Conservation (phyloP, 2,329 filamentous ascomycete genomes). For the Colletotrichum orchidophilum region DNA sequence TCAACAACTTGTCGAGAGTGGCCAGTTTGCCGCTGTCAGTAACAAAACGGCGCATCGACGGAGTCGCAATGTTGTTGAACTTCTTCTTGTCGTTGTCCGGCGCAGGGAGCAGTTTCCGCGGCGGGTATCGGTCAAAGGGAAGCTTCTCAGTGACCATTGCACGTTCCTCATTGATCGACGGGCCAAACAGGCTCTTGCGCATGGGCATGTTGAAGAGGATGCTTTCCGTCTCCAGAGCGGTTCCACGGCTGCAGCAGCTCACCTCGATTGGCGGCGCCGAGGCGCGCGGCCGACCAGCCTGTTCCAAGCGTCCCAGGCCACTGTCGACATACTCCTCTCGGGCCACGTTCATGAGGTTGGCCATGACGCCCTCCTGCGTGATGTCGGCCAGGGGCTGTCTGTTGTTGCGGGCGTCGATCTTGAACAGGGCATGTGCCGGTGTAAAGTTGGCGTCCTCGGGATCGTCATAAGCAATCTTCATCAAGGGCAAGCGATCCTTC, state of each 20-base stretch:
- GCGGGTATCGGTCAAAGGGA: conserved; percentile 71
- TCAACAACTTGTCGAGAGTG: conserved; percentile 86
- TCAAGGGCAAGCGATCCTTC: conserved; percentile 68
- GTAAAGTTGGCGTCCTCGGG: conserved; percentile 69
- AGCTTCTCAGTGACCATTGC: conserved; percentile 79
- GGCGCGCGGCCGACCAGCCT: conserved; percentile 80
- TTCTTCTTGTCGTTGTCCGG: conserved; percentile 84
- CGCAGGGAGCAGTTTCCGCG: conserved; percentile 73
- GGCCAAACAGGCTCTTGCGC: conserved; percentile 79
- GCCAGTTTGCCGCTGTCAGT: conserved; percentile 97
- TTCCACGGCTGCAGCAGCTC: conserved; percentile 74
- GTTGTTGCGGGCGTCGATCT: conserved; percentile 77
- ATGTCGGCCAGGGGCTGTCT: conserved; percentile 74
- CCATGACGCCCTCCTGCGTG: conserved; percentile 76
- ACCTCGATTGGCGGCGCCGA: conserved; percentile 89
- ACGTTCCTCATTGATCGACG: conserved; percentile 71
- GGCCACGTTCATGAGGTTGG: conserved; percentile 82
- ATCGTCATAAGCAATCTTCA: conserved; percentile 78
- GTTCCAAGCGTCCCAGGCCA: conserved; percentile 82
- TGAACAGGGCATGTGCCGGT: conserved; percentile 82
- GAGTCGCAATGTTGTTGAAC: conserved; percentile 91
- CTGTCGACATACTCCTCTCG: conserved; percentile 70
- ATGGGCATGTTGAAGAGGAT: conserved; percentile 82
- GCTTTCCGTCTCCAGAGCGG: conserved; percentile 73
- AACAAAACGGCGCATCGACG: conserved; percentile 97